A percentile compares a stretch with the other conserved stretches of the same genome.
Evolutionary conservation across 805 yeast genomes (phyloP).

Genomic region (Candida tallmaniae): DNA sequence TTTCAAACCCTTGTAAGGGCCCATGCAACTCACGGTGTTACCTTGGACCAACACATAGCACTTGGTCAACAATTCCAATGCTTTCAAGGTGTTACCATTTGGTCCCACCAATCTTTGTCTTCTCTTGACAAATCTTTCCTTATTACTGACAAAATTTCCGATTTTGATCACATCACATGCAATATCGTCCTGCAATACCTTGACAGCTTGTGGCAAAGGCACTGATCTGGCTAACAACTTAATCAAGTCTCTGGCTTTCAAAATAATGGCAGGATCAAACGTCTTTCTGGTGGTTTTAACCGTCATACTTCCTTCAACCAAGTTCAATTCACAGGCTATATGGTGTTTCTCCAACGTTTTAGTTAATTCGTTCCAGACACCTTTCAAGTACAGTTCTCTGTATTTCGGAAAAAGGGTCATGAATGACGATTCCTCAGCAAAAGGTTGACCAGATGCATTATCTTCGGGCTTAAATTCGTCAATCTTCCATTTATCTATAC

Average conservation of each 20-base stretch:
- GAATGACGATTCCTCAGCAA: slow-evolving; percentile 93
- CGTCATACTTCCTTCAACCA: slow-evolving; percentile 96
- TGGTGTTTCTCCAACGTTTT: slow-evolving; percentile 67
- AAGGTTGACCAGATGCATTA: slow-evolving; percentile 79
- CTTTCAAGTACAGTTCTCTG: slow-evolving; percentile 83
- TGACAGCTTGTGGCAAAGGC: slow-evolving; percentile 94
- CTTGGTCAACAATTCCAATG: slow-evolving; percentile 88
- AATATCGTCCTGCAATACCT: slow-evolving; percentile 83
- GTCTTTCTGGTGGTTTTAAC: slow-evolving; percentile 95
- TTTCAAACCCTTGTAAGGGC: slow-evolving; percentile 89
- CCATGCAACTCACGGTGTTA: slow-evolving; percentile 95
- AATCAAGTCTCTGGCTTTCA: slow-evolving; percentile 92
- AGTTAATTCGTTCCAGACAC: slow-evolving; percentile 93
- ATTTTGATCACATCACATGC: slow-evolving; percentile 97
- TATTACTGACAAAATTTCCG: slow-evolving; percentile 82
- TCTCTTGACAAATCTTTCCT: slow-evolving; percentile 91
- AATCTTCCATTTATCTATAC: slow-evolving; percentile 86
- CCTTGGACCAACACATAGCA: slow-evolving; percentile 97
- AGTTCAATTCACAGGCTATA: slow-evolving; percentile 77
- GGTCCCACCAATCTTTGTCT: slow-evolving; percentile 97
- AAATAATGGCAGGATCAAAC: slow-evolving; percentile 87
- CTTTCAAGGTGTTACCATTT: slow-evolving; percentile 92
- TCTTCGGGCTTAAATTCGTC: slow-evolving; percentile 90
- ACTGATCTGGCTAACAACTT: slow-evolving; percentile 93
- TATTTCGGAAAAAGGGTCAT: slow-evolving; percentile 95